These are phyloP conservation scores for Sphaerulina musiva DNA, from an alignment of 2,329 filamentous ascomycete genomes.

Conservation along the genomic window DNA sequence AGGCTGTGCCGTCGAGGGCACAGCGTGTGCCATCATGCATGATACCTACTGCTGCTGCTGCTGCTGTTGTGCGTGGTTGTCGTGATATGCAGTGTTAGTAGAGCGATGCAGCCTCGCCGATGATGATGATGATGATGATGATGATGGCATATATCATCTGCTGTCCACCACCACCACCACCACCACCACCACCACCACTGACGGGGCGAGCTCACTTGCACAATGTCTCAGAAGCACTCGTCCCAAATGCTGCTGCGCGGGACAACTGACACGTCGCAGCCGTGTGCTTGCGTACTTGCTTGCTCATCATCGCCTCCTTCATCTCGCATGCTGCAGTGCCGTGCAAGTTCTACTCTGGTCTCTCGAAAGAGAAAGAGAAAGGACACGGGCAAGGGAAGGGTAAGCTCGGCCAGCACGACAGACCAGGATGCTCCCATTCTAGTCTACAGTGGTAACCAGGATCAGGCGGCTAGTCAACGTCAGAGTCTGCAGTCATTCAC, in stretches of 20 bases:
- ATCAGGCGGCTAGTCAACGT: neutral
- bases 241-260: neutral
- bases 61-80: neutral
- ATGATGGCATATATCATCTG: too few species aligned
- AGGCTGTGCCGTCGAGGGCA: neutral
- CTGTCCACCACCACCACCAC: too few species aligned
- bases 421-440: neutral
- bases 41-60: too few species aligned
- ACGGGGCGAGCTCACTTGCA: too few species aligned
- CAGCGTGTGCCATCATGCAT: conserved; percentile 1
- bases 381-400: neutral
- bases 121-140: too few species aligned
- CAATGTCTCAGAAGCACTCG: neutral
- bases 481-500: too few species aligned
- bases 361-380: neutral
- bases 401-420: neutral
- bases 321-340: neutral
- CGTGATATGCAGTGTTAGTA: neutral
- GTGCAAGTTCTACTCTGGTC: neutral
- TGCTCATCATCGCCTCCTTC: neutral
- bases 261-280: neutral
- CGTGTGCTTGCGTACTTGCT: neutral
- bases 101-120: neutral
- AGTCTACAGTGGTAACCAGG: neutral
- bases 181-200: too few species aligned